Evolutionary conservation across 805 yeast species (phyloP).

Genomic region (Yamadazyma nakazawae): DNA sequence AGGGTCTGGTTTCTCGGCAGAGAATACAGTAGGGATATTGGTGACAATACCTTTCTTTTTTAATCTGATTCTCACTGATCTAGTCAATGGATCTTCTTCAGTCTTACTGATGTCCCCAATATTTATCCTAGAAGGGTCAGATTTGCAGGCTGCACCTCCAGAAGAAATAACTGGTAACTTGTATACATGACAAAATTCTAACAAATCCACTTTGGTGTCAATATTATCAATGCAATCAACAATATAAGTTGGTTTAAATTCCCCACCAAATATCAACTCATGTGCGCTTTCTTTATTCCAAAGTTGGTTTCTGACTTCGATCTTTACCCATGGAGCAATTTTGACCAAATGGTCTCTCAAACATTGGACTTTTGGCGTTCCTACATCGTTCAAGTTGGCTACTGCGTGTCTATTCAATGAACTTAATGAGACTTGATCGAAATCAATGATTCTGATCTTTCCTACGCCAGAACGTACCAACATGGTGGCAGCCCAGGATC

Average conservation of each 20-base stretch:
- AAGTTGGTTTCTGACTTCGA: constrained; percentile 73
- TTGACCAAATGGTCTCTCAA: constrained; percentile 61
- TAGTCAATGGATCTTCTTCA: constrained; percentile 90
- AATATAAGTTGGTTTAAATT: constrained; percentile 65
- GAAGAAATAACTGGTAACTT: constrained; percentile 74
- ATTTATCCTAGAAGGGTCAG: constrained; percentile 90
- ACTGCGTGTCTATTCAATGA: constrained; percentile 93
- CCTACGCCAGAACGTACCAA: constrained; percentile 88
- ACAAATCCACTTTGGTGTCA: constrained; percentile 91
- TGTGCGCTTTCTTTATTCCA: constrained; percentile 71
- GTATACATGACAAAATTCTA: constrained; percentile 64
- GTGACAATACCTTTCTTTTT: constrained; percentile 71
- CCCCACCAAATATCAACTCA: constrained; percentile 48
- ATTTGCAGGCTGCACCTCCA: constrained; percentile 97
- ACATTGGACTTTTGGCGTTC: constrained; percentile 84
- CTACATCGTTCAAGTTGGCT: constrained; percentile 89
- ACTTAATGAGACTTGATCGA: constrained; percentile 92
- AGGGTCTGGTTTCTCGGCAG: constrained; percentile 96
- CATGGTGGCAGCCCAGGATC: constrained; percentile 94
- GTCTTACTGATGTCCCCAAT: constrained; percentile 86
- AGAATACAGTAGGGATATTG: constrained; percentile 84
- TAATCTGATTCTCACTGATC: constrained; percentile 80
- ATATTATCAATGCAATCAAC: constrained; percentile 97
- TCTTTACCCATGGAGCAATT: constrained; percentile 91
- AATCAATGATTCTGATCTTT: constrained; percentile 76